These are phyloP conservation scores for Stemphylium lycopersici DNA, from an alignment of 2,329 filamentous ascomycete genomes.

Conservation along the genomic window DNA sequence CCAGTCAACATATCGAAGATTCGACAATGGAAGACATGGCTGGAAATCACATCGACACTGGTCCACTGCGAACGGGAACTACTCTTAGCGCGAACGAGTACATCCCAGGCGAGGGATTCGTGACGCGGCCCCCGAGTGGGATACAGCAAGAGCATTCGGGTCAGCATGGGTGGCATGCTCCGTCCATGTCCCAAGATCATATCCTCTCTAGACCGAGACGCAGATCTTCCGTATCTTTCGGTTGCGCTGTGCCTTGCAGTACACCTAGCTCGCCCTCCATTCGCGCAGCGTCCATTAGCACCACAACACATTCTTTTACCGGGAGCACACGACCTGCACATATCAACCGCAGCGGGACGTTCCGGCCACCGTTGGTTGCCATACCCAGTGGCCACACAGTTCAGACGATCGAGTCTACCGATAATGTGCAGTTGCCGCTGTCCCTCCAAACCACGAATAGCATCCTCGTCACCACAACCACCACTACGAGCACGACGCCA, in stretches of 20 bases:
- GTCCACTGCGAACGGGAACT: not conserved
- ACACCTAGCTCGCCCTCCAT: not conserved
- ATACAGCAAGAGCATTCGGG: not conserved
- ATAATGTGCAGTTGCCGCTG: not conserved
- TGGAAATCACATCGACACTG: not conserved
- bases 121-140: not conserved
- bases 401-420: not conserved
- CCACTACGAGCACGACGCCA: not conserved
- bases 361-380: slow-evolving; percentile 10
- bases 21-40: slow-evolving; percentile 3
- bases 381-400: slow-evolving; percentile 15
- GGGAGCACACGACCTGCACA: slow-evolving; percentile 5
- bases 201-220: not conserved
- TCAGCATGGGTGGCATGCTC: not conserved
- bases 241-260: not conserved
- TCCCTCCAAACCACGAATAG: not conserved
- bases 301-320: slow-evolving; percentile 13
- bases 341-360: not conserved
- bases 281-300: not conserved
- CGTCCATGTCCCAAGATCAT: not conserved
- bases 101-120: not conserved
- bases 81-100: not conserved
- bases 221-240: not conserved
- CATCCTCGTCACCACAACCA: not conserved
- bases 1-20: slow-evolving; percentile 20